phyloP scores from a whole-genome alignment of 768 basidiomycete genomes.

The Hemileccinum rubropunctum region DNA sequence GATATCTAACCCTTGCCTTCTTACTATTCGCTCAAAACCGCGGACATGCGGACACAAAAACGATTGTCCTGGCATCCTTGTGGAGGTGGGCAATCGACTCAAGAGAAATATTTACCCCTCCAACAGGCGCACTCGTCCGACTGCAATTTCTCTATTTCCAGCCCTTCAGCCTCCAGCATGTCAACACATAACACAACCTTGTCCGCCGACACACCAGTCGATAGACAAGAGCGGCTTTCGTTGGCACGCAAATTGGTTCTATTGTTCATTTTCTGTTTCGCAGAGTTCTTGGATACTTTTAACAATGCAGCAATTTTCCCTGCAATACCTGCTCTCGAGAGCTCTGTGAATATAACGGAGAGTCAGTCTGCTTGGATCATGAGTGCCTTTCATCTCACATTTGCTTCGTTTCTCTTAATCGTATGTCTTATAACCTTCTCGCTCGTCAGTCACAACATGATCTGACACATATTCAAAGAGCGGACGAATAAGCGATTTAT shows the following conservation, averaged over 20 bases:
- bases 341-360: conserved; percentile 6
- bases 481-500: conserved; percentile 26
- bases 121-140: background rate
- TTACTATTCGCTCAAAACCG: too few species aligned
- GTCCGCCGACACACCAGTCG: background rate
- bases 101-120: background rate
- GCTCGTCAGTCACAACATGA: background rate
- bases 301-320: conserved; percentile 41
- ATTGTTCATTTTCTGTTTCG: conserved; percentile 38
- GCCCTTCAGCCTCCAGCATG: conserved; percentile 2
- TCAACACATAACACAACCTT: background rate
- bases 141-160: background rate
- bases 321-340: conserved; percentile 36
- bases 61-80: background rate
- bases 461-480: conserved; percentile 19
- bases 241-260: conserved; percentile 28
- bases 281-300: conserved; percentile 44
- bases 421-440: conserved; percentile 7
- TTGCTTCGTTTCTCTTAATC: conserved; percentile 38
- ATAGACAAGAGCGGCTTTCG: conserved; percentile 16
- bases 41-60: background rate
- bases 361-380: conserved; percentile 36
- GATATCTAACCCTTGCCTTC: background rate
- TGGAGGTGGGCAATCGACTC: background rate
- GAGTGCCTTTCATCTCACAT: conserved; percentile 46